phyloP scores from a whole-genome alignment of 192 early-diverging fungal species.

The Podila minutissima region DNA sequence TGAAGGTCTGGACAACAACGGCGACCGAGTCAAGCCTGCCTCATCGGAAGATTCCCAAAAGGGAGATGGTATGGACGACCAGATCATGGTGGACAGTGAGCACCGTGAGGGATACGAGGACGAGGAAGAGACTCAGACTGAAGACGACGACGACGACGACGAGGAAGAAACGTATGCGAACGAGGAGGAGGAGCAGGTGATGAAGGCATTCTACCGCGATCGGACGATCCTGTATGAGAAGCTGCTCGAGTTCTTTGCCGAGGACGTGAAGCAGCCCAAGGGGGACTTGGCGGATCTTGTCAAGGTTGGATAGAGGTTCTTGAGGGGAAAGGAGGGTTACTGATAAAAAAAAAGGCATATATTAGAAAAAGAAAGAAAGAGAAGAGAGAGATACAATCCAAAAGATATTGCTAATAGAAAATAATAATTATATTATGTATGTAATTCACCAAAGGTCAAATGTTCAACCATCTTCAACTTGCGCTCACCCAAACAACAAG shows the following conservation, averaged over 20 bases:
- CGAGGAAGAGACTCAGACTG: constrained; percentile 6
- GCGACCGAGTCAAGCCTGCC: constrained; percentile 1
- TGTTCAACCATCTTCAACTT: too few relatives aligned
- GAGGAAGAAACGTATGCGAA: neutral
- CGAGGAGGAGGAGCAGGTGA: neutral
- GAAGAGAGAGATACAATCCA: neutral
- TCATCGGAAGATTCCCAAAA: neutral
- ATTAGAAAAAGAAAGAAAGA: constrained; percentile 3
- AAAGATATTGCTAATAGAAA: too few relatives aligned
- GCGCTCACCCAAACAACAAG: too few relatives aligned
- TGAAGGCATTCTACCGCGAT: constrained; percentile 30
- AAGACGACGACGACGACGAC: neutral
- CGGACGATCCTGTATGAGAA: constrained; percentile 75
- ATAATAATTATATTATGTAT: too few relatives aligned
- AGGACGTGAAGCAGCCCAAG: constrained; percentile 79
- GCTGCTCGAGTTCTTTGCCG: constrained; percentile 79
- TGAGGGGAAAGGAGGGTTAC: neutral
- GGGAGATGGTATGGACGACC: neutral
- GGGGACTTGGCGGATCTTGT: constrained; percentile 78
- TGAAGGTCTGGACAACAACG: constrained; percentile 24
- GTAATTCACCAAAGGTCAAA: too few relatives aligned
- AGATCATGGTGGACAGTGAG: neutral
- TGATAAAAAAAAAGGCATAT: neutral
- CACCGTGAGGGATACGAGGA: constrained; percentile 5
- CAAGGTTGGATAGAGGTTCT: constrained; percentile 39